These are phyloP conservation scores for Stephania japonica DNA, from an alignment of 164 flowering plant species.

Conservation along the genomic window DNA sequence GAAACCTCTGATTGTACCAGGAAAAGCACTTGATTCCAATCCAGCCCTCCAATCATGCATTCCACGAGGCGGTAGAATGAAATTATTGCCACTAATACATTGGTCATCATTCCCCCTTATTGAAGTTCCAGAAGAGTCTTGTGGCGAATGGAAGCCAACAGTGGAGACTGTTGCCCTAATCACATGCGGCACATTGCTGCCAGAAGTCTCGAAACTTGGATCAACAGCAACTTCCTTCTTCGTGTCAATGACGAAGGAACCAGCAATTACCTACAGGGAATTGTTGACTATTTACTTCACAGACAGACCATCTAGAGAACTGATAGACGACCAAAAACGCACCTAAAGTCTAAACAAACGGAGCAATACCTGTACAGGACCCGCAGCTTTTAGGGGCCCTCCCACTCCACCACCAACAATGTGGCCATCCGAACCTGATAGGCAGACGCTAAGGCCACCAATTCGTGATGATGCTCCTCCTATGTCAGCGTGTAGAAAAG, in stretches of 20 bases:
- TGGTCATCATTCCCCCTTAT: slow-evolving; percentile 37
- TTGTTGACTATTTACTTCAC: background rate
- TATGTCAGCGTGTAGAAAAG: slow-evolving; percentile 57
- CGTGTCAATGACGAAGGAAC: slow-evolving; percentile 42
- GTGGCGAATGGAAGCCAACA: slow-evolving; percentile 38
- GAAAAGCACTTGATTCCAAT: slow-evolving; percentile 30
- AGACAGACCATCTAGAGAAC: background rate
- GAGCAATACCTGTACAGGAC: slow-evolving; percentile 72
- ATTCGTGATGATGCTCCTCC: slow-evolving; percentile 55
- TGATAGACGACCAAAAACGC: background rate
- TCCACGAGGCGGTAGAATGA: slow-evolving; percentile 42
- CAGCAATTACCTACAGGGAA: slow-evolving; percentile 51
- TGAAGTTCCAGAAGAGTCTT: slow-evolving; percentile 37
- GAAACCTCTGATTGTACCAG: background rate
- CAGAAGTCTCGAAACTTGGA: slow-evolving; percentile 34
- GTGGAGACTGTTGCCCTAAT: slow-evolving; percentile 34
- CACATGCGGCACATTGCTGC: slow-evolving; percentile 31
- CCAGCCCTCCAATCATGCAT: slow-evolving; percentile 51
- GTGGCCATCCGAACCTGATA: slow-evolving; percentile 65
- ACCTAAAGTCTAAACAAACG: background rate
- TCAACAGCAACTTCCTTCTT: slow-evolving; percentile 37
- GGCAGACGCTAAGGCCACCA: slow-evolving; percentile 86
- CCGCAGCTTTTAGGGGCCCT: slow-evolving; percentile 74
- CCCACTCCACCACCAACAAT: slow-evolving; percentile 88
- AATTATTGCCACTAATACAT: slow-evolving; percentile 35